These are phyloP conservation scores for Psilocybe tampanensis DNA, from an alignment of 768 basidiomycete genomes.

Conservation along the genomic window DNA sequence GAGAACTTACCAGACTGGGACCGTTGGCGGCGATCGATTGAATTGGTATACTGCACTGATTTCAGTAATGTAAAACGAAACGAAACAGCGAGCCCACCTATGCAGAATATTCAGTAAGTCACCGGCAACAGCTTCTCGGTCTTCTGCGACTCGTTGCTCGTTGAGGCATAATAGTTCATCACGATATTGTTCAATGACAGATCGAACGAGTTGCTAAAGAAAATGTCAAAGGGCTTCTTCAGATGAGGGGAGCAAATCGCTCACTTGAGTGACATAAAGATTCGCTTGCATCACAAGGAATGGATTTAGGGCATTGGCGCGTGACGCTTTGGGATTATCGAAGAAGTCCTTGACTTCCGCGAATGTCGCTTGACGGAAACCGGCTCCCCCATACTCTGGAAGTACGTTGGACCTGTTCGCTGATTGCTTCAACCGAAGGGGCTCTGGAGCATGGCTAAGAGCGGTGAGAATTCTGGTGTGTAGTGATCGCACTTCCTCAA, in stretches of 20 bases:
- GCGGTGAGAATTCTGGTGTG: conserved; percentile 76
- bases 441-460: conserved; percentile 76
- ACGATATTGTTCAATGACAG: conserved; percentile 90
- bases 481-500: conserved; percentile 84
- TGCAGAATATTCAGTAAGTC: conserved; percentile 87
- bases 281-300: conserved; percentile 94
- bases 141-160: conserved; percentile 66
- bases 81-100: conserved; percentile 43
- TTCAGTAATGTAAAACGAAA: background rate
- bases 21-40: conserved; percentile 91
- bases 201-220: conserved; percentile 86
- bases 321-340: conserved; percentile 85
- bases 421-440: conserved; percentile 66
- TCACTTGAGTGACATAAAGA: conserved; percentile 88
- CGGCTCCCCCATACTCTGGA: conserved; percentile 66
- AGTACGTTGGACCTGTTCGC: conserved; percentile 51
- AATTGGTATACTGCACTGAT: conserved; percentile 72
- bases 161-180: conserved; percentile 75
- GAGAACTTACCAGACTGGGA: conserved; percentile 60
- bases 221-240: background rate
- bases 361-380: conserved; percentile 82
- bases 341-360: conserved; percentile 91
- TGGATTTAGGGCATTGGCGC: conserved; percentile 84
- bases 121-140: conserved; percentile 83
- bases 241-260: conserved; percentile 13